Conservation (phyloP, 2,329 filamentous ascomycete genomes). For the Penicillium sclerotiorum region DNA sequence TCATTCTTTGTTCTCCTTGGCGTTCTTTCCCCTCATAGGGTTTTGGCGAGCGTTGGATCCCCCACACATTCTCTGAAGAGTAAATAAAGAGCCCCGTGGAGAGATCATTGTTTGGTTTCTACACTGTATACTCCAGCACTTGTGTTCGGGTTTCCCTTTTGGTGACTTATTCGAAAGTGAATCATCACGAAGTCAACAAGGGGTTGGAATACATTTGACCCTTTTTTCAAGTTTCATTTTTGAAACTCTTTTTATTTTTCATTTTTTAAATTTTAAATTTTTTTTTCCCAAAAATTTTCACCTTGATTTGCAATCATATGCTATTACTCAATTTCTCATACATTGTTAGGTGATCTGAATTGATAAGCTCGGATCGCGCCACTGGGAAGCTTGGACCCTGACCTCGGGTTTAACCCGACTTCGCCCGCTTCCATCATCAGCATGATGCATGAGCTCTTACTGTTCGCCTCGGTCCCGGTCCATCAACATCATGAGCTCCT, state of each 20-base stretch:
- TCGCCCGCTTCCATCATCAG: constrained; percentile 18
- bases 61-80: not conserved
- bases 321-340: constrained; percentile 12
- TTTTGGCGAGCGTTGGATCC: constrained; percentile 1
- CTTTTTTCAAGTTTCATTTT: not conserved
- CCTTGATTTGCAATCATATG: constrained; percentile 2
- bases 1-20: not conserved
- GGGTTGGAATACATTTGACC: not conserved
- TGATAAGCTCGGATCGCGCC: constrained; percentile 14
- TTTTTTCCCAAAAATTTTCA: not conserved
- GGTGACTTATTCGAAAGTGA: too few relatives aligned
- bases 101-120: too few relatives aligned
- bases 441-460: constrained; percentile 64
- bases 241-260: not conserved
- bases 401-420: constrained; percentile 22
- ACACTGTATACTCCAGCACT: too few relatives aligned
- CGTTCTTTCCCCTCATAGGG: constrained; percentile 1
- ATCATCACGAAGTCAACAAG: too few relatives aligned
- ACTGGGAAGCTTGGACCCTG: constrained; percentile 26
- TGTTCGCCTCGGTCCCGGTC: constrained; percentile 61
- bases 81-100: too few relatives aligned
- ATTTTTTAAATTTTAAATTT: not conserved
- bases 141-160: too few relatives aligned
- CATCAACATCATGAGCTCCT: constrained; percentile 62
- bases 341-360: constrained; percentile 2